A percentile compares a stretch with the other conserved stretches of the same genome.
These are phyloP conservation scores for Coffea eugenioides DNA, from an alignment of 257 asterid genomes.

Conservation along the genomic window DNA sequence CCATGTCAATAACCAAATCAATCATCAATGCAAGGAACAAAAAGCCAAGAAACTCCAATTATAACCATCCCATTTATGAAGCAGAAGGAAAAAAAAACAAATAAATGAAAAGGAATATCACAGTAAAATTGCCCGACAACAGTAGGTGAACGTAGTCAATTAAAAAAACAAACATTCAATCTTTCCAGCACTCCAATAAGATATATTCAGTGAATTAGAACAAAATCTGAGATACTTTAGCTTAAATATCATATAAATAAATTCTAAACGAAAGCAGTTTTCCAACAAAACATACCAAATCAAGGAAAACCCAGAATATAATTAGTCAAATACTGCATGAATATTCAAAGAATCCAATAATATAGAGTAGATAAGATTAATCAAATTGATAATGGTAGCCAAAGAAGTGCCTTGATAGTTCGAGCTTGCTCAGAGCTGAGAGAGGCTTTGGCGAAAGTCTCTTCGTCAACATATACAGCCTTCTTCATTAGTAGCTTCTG, in stretches of 20 bases:
- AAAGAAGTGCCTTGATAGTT: conserved; percentile 60
- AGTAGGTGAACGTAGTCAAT: background rate
- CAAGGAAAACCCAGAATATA: conserved; percentile 3
- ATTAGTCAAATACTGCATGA: background rate
- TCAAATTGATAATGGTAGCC: background rate
- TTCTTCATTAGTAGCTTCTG: conserved; percentile 69
- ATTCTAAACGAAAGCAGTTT: background rate
- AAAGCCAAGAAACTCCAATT: background rate
- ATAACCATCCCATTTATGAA: background rate
- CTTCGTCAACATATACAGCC: conserved; percentile 87
- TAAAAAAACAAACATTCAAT: background rate
- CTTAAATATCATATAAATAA: background rate
- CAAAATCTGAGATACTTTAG: background rate
- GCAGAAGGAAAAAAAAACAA: rapidly evolving
- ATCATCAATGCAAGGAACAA: background rate
- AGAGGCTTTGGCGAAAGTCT: conserved; percentile 82
- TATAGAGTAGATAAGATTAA: background rate
- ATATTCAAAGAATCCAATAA: background rate
- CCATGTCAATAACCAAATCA: background rate
- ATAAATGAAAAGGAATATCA: background rate
- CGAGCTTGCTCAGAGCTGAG: conserved; percentile 88
- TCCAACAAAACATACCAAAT: background rate
- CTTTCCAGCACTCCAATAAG: background rate
- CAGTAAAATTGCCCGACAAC: background rate
- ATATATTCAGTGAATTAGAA: conserved; percentile 7